phyloP scores from a whole-genome alignment of 2,329 filamentous ascomycete genomes.

The Thermothelomyces thermophilus region DNA sequence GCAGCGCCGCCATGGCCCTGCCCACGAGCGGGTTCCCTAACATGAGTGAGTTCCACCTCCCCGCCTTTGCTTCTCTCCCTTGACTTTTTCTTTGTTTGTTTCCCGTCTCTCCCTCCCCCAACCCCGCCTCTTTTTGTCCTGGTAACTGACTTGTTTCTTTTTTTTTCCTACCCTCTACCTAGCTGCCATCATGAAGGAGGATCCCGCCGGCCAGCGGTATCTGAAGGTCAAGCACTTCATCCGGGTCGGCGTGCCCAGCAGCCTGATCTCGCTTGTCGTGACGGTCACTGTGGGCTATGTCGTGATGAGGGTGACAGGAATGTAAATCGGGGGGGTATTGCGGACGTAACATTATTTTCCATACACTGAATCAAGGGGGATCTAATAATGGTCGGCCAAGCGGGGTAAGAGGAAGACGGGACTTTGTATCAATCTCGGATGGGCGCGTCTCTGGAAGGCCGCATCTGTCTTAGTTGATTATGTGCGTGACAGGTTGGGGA shows the following conservation, averaged over 20 bases:
- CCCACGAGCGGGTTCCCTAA: conserved; percentile 97
- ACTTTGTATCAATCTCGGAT: no score
- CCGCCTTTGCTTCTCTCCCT: no score
- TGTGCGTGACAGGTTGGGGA: no score
- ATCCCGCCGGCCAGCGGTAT: conserved; percentile 86
- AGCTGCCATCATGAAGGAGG: conserved; percentile 98
- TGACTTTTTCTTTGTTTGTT: no score
- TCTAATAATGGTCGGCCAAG: no score
- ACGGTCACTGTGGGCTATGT: conserved; percentile 87
- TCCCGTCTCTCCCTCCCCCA: background rate
- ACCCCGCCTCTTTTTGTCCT: background rate
- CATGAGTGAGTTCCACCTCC: conserved; percentile 73
- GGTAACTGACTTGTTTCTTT: background rate
- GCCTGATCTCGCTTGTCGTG: conserved; percentile 71
- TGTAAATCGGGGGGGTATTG: conserved; percentile 22
- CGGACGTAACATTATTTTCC: no score
- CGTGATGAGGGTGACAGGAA: conserved; percentile 62
- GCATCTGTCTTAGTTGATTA: no score
- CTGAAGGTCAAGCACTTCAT: conserved; percentile 91
- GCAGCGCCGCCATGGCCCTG: conserved; percentile 92
- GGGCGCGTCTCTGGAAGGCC: no score
- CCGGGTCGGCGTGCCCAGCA: conserved; percentile 83
- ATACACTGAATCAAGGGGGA: no score
- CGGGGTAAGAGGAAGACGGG: no score
- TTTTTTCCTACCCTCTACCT: background rate